phyloP scores from a whole-genome alignment of 2,329 filamentous ascomycete genomes.

The Diaporthe sp. region DNA sequence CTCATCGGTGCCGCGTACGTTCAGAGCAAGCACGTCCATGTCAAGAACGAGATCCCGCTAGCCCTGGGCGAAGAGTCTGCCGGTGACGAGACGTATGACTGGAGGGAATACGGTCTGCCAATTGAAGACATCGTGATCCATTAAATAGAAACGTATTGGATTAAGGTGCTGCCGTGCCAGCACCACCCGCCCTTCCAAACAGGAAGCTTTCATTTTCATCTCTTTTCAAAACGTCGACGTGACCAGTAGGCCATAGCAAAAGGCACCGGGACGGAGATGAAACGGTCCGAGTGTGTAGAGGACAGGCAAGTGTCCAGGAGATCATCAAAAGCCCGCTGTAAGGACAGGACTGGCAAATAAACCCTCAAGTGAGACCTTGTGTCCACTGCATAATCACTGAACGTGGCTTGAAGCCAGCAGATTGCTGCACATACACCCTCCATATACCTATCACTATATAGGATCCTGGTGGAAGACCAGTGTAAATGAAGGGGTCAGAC shows the following conservation, averaged over 20 bases:
- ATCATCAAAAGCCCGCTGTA: no score
- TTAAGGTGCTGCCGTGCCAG: background rate
- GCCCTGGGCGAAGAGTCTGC: background rate
- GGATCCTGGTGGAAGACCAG: background rate
- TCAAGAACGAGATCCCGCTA: background rate
- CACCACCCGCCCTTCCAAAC: background rate
- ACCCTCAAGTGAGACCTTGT: background rate
- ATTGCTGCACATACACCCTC: background rate
- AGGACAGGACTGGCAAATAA: background rate
- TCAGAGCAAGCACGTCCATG: background rate
- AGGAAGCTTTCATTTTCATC: no score
- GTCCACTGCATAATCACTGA: background rate
- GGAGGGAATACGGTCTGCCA: background rate
- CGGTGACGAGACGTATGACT: background rate
- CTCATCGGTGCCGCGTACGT: constrained; percentile 50
- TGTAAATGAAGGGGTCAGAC: no score
- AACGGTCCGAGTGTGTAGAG: background rate
- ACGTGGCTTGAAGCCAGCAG: background rate
- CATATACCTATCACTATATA: background rate
- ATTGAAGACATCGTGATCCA: background rate
- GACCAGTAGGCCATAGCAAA: no score
- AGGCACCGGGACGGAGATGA: no score
- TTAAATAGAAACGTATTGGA: background rate
- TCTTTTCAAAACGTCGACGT: no score
- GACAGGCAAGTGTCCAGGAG: background rate